Evolutionary conservation across 2,329 filamentous ascomycete species (phyloP), one percentile per base, ranked within the genome.

Genomic region (Pseudogymnoascus sp.): DNA sequence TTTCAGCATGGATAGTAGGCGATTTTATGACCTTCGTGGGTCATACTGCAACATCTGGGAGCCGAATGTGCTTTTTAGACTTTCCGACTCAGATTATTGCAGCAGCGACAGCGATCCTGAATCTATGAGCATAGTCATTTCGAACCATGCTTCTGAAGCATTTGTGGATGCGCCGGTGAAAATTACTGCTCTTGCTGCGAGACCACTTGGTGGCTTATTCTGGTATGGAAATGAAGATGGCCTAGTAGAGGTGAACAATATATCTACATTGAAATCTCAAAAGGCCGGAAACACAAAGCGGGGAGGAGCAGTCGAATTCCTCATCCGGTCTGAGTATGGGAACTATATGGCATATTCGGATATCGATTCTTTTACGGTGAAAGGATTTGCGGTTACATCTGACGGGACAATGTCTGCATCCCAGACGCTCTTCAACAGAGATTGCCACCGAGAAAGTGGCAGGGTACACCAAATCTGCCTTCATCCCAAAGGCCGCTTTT

Each of bases 31-130:
- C 26, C 34, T 69, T 1, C 45, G 68, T 12, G 64, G 65, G 5
- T 37, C 39, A 2, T 64, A 64, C 12, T 68, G 68, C 57, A 71
- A 66, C 34, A 67, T 70, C 4, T 73, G 71, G 71, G 68, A 71
- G 40, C 69, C 70, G 5, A 66, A 69, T 39, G 42, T 39, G 5
- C 63, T 73, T 14, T 42, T 68, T 21, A 45, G 64, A 0, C 62
- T 70, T 16, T 61, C 63, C 0, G 67, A 70, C 14, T 42, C 29
- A 14, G 64, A 64, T 7, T 45, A 66, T 37, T n/a, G 29, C 11
- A 37, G 23, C 16, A 47, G 16, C 31, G 47, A 63, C n/a, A 23
- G 60, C 8, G 18, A 66, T 37, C 36, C 36, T 18, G 39, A 36
- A 37, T 5, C 63, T 29, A 18, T 14, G 10, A 26, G 61, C 14